A percentile compares a stretch with the other conserved stretches of the same genome.
Evolutionary conservation across 1,139 yeast genomes (phyloP).

Genomic region (Yamadazyma kanchanaburiensis): DNA sequence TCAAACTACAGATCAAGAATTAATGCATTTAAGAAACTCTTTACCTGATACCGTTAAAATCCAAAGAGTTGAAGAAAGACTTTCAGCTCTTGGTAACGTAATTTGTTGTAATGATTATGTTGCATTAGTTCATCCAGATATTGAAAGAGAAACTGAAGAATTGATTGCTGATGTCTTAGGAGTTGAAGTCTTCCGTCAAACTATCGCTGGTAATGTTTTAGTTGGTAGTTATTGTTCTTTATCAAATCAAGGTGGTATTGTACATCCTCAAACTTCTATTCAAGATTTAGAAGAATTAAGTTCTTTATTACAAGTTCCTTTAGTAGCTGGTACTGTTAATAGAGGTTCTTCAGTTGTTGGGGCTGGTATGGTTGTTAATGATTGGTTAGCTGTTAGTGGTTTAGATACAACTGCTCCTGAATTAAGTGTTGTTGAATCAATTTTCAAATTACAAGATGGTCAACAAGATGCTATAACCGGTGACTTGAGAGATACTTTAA

Average conservation of each 20-base stretch:
- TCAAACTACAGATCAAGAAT: conserved; percentile 98
- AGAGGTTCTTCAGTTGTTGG: conserved; percentile 98
- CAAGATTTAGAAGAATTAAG: conserved; percentile 98
- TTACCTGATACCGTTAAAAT: conserved; percentile 95
- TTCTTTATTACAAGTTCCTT: conserved; percentile 91
- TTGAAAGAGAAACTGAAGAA: conserved; percentile 98
- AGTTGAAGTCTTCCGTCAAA: conserved; percentile 98
- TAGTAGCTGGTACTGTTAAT: conserved; percentile 98
- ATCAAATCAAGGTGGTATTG: conserved; percentile 97
- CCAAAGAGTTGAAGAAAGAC: conserved; percentile 96
- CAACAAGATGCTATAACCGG: conserved; percentile 83
- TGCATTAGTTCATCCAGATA: conserved; percentile 98
- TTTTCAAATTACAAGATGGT: conserved; percentile 87
- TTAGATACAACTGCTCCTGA: conserved; percentile 98
- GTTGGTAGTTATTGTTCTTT: conserved; percentile 96
- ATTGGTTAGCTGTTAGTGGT: conserved; percentile 97
- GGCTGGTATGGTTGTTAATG: conserved; percentile 98
- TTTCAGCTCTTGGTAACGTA: conserved; percentile 95
- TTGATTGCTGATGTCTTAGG: conserved; percentile 98
- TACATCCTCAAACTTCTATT: conserved; percentile 94
- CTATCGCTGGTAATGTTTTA: conserved; percentile 95
- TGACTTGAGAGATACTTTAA: conserved; percentile 83
- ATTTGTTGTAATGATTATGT: conserved; percentile 99
- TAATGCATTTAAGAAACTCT: conserved; percentile 95
- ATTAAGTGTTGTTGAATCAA: conserved; percentile 92